These are phyloP conservation scores for Malus hybrid DNA, from an alignment of 331 rosid species.

Conservation along the genomic window DNA sequence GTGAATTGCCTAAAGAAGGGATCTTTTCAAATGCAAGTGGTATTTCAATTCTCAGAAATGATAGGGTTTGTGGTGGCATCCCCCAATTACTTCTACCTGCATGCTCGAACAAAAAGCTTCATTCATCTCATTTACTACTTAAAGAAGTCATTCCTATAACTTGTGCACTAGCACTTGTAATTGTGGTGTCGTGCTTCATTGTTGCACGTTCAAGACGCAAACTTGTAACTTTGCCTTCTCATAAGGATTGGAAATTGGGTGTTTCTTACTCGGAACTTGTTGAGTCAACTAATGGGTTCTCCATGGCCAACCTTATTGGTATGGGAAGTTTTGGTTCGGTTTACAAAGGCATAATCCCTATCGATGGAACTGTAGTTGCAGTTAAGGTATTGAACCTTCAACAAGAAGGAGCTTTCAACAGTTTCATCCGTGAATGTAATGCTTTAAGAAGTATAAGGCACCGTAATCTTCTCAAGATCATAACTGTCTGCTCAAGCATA, in stretches of 20 bases:
- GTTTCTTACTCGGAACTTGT: not conserved
- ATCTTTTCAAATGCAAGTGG: not conserved
- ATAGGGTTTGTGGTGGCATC: not conserved
- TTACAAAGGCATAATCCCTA: too few relatives aligned
- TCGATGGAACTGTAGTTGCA: too few relatives aligned
- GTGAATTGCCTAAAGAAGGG: not conserved
- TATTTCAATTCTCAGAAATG: not conserved
- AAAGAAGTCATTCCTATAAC: not conserved
- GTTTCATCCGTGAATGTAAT: constrained; percentile 39
- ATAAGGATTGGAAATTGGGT: not conserved
- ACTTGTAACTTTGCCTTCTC: not conserved
- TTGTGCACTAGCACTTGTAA: not conserved
- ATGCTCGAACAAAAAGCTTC: not conserved
- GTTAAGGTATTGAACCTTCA: constrained; percentile 40
- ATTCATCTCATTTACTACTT: not conserved
- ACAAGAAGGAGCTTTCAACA: constrained; percentile 34
- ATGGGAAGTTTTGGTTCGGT: not conserved
- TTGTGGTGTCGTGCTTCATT: not conserved
- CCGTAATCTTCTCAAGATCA: constrained; percentile 44
- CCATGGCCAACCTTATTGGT: not conserved
- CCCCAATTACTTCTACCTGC: not conserved
- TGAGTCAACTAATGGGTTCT: not conserved
- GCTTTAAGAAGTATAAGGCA: constrained; percentile 31
- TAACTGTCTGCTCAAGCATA: constrained; percentile 35
- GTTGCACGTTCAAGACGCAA: not conserved